Conservation (phyloP, 2,329 filamentous ascomycete species). For the Amylocarpus encephaloides region DNA sequence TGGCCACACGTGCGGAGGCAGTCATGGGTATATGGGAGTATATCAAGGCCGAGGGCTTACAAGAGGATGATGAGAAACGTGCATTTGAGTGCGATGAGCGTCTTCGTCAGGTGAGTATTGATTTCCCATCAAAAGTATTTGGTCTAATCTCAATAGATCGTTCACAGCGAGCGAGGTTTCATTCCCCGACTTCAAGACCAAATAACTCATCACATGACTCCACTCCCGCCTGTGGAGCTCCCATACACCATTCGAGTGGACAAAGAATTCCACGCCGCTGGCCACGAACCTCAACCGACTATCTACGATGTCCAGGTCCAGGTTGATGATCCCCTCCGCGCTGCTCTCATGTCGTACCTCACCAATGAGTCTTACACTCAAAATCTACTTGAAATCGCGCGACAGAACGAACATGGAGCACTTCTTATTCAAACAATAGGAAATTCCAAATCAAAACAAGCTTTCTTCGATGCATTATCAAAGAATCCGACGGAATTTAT, state of each 20-base stretch:
- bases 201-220: conserved; percentile 69
- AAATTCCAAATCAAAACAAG: conserved; percentile 82
- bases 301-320: conserved; percentile 85
- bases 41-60: conserved; percentile 74
- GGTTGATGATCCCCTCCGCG: conserved; percentile 74
- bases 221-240: conserved; percentile 75
- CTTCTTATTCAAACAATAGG: conserved; percentile 75
- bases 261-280: conserved; percentile 60
- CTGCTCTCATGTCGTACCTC: conserved; percentile 57
- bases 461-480: conserved; percentile 73
- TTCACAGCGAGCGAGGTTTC: conserved; percentile 68
- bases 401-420: conserved; percentile 79
- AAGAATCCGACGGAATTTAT: conserved; percentile 81
- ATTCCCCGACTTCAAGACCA: conserved; percentile 82
- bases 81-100: conserved; percentile 85
- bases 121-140: not conserved
- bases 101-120: conserved; percentile 60
- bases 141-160: conserved; percentile 46
- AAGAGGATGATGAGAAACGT: conserved; percentile 92
- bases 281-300: conserved; percentile 61
- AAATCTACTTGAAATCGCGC: conserved; percentile 68
- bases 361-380: conserved; percentile 63
- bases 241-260: conserved; percentile 93
- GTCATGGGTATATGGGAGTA: conserved; percentile 96
- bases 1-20: conserved; percentile 81